Conservation (phyloP, 805 yeast genomes). For the Metschnikowia rubicola region DNA sequence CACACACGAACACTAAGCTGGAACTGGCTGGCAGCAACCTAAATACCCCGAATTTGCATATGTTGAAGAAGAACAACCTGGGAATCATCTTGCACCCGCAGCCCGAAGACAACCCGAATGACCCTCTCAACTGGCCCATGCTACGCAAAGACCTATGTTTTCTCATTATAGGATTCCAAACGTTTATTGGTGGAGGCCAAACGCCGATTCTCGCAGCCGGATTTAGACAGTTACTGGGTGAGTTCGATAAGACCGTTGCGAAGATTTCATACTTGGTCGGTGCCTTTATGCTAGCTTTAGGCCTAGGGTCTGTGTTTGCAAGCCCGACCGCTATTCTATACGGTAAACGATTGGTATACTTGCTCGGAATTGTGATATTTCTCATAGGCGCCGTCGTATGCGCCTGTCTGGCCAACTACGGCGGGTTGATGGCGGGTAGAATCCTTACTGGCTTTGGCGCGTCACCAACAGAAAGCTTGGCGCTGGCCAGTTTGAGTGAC, state of each 20-base stretch:
- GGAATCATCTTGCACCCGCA: constrained; percentile 59
- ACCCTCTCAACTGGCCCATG: constrained; percentile 63
- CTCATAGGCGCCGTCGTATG: constrained; percentile 54
- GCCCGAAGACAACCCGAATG: constrained; percentile 61
- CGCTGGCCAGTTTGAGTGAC: constrained; percentile 59
- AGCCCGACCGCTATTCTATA: constrained; percentile 55
- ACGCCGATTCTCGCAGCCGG: constrained; percentile 61
- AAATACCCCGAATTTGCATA: neutral
- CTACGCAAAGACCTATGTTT: constrained; percentile 57
- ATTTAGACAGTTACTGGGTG: constrained; percentile 35
- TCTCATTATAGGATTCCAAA: constrained; percentile 51
- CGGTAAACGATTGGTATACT: constrained; percentile 57
- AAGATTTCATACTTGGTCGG: constrained; percentile 54
- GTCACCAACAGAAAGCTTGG: constrained; percentile 58
- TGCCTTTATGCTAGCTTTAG: constrained; percentile 54
- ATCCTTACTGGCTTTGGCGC: constrained; percentile 58
- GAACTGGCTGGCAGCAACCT: neutral
- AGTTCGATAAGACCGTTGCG: constrained; percentile 42
- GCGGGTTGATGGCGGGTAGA: constrained; percentile 54
- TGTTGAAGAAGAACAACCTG: constrained; percentile 42
- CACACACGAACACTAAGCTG: too few relatives aligned
- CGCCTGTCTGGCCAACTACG: constrained; percentile 46
- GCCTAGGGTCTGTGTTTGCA: constrained; percentile 55
- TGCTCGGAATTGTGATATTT: constrained; percentile 46
- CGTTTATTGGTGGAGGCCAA: constrained; percentile 61